Evolutionary conservation across 306 rosid species (phyloP).

Genomic region (Vigna hirtella): DNA sequence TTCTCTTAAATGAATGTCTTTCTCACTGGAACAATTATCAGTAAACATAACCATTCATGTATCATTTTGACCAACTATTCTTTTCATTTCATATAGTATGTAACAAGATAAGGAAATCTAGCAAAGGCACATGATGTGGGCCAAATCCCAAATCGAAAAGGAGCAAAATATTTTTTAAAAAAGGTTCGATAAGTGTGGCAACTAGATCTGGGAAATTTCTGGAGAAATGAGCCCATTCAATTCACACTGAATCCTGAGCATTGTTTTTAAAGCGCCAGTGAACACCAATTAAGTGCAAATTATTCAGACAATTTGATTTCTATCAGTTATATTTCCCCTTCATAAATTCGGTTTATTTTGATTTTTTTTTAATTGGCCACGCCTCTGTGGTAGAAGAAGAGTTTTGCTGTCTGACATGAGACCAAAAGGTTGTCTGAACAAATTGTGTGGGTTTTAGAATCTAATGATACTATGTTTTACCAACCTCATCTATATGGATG

Average conservation of each 20-base stretch:
- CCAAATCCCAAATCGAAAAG: conserved; percentile 39
- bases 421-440: conserved; percentile 27
- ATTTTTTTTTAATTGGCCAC: conserved; percentile 27
- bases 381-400: conserved; percentile 1
- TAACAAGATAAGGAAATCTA: conserved; percentile 47
- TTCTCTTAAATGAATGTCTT: conserved; percentile 39
- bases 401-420: background rate
- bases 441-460: conserved; percentile 5
- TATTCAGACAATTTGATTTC: conserved; percentile 11
- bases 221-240: conserved; percentile 42
- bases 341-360: conserved; percentile 32
- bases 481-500: conserved; percentile 20
- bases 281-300: background rate
- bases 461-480: conserved; percentile 6
- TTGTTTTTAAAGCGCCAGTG: background rate
- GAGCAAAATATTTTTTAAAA: conserved; percentile 25
- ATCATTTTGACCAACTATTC: conserved; percentile 8
- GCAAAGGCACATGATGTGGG: conserved; percentile 61
- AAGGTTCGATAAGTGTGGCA: conserved; percentile 33
- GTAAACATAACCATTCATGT: conserved; percentile 22
- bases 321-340: background rate
- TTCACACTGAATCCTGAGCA: conserved; percentile 40
- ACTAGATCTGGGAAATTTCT: conserved; percentile 49
- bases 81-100: conserved; percentile 27
- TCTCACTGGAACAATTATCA: conserved; percentile 33